Percentiles rank a stretch among this genome's conserved stretches.
These are phyloP conservation scores for Backusella macrospora DNA, from an alignment of 192 early-diverging fungal genomes.

Conservation along the genomic window DNA sequence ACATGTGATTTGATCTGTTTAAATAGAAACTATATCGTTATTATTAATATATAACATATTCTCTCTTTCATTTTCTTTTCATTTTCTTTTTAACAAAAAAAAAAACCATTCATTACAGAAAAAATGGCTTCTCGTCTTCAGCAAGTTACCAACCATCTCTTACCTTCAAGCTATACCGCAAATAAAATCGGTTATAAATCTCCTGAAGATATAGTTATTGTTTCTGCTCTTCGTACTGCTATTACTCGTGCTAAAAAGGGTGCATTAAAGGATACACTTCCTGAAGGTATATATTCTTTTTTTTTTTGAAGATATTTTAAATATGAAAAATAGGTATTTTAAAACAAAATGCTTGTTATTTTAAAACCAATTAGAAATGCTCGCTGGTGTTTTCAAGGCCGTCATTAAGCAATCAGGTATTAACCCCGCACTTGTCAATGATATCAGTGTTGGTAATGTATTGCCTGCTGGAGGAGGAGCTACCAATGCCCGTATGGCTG, in stretches of 20 bases:
- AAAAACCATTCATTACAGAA: neutral
- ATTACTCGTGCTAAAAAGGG: constrained; percentile 93
- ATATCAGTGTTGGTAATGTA: constrained; percentile 79
- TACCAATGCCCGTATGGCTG: constrained; percentile 84
- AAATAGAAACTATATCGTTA: neutral
- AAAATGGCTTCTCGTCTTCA: constrained; percentile 57
- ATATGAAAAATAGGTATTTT: neutral
- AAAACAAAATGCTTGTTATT: too few species aligned
- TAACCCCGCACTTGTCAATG: constrained; percentile 65
- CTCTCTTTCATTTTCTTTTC: neutral
- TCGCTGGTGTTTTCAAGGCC: constrained; percentile 74
- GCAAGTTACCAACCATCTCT: constrained; percentile 56
- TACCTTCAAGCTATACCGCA: constrained; percentile 43
- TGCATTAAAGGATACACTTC: constrained; percentile 88
- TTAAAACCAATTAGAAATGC: constrained; percentile 43
- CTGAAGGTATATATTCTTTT: constrained; percentile 44
- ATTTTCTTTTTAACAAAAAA: neutral
- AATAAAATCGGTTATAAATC: constrained; percentile 73
- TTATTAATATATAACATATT: neutral
- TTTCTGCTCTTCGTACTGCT: constrained; percentile 86
- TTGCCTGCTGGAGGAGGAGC: constrained; percentile 80
- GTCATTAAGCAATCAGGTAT: constrained; percentile 58
- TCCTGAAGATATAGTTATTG: constrained; percentile 93
- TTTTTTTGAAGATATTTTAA: neutral
- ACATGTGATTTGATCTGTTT: constrained; percentile 3